Evolutionary conservation across 2,329 filamentous ascomycete species (phyloP).

Genomic region (Penicillium sp.): DNA sequence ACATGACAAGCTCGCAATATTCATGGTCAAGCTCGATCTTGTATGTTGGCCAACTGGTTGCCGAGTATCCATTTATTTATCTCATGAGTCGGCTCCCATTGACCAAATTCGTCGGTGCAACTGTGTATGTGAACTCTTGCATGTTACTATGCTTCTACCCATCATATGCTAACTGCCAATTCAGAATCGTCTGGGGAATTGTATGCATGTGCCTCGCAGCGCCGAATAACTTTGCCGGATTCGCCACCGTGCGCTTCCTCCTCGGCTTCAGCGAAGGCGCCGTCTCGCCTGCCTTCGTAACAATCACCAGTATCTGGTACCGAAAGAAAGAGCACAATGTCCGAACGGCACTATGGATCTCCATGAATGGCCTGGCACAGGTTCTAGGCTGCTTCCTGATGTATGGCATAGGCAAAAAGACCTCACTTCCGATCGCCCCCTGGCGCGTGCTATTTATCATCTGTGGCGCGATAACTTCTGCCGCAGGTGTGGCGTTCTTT

Average conservation of each 20-base stretch:
- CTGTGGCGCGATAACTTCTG: constrained; percentile 48
- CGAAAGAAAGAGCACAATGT: constrained; percentile 34
- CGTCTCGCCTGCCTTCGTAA: constrained; percentile 48
- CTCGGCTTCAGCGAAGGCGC: constrained; percentile 48
- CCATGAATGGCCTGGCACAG: constrained; percentile 49
- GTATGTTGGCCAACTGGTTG: constrained; percentile 44
- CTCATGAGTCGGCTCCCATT: constrained; percentile 51
- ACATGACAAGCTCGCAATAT: constrained; percentile 47
- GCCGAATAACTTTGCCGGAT: constrained; percentile 40
- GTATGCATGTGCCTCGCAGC: constrained; percentile 48
- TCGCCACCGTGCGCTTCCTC: constrained; percentile 42
- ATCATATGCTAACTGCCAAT: not conserved
- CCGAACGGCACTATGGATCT: constrained; percentile 37
- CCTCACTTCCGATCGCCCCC: constrained; percentile 40
- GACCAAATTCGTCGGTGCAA: constrained; percentile 51
- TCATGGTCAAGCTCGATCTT: constrained; percentile 46
- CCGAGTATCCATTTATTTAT: constrained; percentile 52
- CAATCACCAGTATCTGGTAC: constrained; percentile 47
- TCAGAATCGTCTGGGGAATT: constrained; percentile 44
- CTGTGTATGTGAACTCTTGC: constrained; percentile 36
- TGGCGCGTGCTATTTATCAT: constrained; percentile 52
- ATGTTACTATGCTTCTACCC: not conserved
- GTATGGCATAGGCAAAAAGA: constrained; percentile 51
- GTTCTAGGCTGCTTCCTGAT: constrained; percentile 48
- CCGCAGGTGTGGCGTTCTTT: constrained; percentile 47